Evolutionary conservation across 1,139 yeast genomes (phyloP).

Genomic region (Magnusiomyces suaveolens): DNA sequence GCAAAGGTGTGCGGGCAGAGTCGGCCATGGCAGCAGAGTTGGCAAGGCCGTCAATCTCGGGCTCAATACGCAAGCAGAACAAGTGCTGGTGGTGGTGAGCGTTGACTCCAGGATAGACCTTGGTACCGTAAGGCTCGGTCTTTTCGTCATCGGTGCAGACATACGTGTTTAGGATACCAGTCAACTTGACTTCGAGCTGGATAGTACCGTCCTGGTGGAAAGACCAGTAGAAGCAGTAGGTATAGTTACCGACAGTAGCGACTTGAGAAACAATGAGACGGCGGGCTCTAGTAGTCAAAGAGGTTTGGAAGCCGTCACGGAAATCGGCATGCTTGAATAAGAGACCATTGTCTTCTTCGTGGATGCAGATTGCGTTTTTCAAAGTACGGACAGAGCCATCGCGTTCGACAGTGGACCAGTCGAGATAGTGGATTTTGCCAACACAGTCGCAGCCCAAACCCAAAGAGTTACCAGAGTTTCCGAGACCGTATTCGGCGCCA

Average conservation of each 20-base stretch:
- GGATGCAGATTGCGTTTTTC: slow-evolving; percentile 72
- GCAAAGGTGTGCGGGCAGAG: slow-evolving; percentile 49
- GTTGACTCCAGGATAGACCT: slow-evolving; percentile 68
- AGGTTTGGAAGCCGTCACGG: slow-evolving; percentile 69
- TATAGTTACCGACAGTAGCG: slow-evolving; percentile 79
- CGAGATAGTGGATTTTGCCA: slow-evolving; percentile 73
- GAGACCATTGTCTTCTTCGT: slow-evolving; percentile 76
- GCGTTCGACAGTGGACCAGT: slow-evolving; percentile 60
- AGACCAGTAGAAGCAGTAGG: slow-evolving; percentile 74
- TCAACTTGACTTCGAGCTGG: slow-evolving; percentile 65
- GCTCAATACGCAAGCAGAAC: slow-evolving; percentile 70
- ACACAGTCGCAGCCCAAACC: slow-evolving; percentile 76
- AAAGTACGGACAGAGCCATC: slow-evolving; percentile 60
- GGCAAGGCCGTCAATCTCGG: slow-evolving; percentile 70
- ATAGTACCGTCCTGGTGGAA: slow-evolving; percentile 78
- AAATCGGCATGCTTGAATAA: slow-evolving; percentile 75
- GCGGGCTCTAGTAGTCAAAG: slow-evolving; percentile 66
- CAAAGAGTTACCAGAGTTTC: slow-evolving; percentile 71
- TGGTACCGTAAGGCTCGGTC: slow-evolving; percentile 68
- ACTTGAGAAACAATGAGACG: slow-evolving; percentile 66
- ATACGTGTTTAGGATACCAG: slow-evolving; percentile 67
- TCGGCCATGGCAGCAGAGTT: slow-evolving; percentile 67
- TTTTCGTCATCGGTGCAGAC: slow-evolving; percentile 54
- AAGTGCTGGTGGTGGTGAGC: slow-evolving; percentile 83
- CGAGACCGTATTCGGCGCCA: slow-evolving; percentile 83